Conservation (phyloP, 2,329 filamentous ascomycete genomes). For the Piedraia hortae region DNA sequence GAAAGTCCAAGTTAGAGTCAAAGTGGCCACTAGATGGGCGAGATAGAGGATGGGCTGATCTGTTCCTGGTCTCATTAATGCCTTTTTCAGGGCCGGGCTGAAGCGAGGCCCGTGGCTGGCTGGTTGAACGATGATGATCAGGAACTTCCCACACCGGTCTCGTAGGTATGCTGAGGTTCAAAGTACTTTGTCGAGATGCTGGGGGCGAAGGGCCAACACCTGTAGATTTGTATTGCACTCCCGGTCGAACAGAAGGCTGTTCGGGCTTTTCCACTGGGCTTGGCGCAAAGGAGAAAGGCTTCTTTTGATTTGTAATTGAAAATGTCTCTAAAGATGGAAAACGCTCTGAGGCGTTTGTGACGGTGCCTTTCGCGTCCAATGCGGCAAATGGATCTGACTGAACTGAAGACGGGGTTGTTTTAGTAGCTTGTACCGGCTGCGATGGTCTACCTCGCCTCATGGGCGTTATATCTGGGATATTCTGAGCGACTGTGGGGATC, state of each 20-base stretch:
- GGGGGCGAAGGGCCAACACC: conserved; percentile 19
- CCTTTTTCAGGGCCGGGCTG: no score
- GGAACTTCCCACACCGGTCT: conserved; percentile 28
- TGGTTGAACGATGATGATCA: conserved; percentile 20
- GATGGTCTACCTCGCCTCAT: conserved; percentile 68
- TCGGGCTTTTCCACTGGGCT: no score
- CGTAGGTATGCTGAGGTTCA: conserved; percentile 13
- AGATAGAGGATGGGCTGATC: conserved; percentile 35
- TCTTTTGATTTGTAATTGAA: conserved; percentile 62
- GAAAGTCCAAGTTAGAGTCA: conserved; percentile 54
- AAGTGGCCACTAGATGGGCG: conserved; percentile 64
- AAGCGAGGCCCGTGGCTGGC: conserved; percentile 22
- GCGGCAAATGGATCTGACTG: conserved; percentile 75
- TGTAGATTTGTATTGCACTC: conserved; percentile 29
- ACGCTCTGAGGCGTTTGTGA: conserved; percentile 56
- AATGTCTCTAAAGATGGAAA: conserved; percentile 91
- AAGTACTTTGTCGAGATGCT: conserved; percentile 12
- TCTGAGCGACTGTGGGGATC: conserved; percentile 36
- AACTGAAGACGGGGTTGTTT: conserved; percentile 38
- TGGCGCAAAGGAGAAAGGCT: no score
- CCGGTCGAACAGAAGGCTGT: conserved; percentile 20
- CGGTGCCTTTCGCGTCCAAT: conserved; percentile 41
- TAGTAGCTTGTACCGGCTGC: conserved; percentile 13
- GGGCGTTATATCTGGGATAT: conserved; percentile 68
- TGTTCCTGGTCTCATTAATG: conserved; percentile 28